Base-by-base conservation (phyloP, 2,329 filamentous ascomycete species). In the Pseudovirgaria hyperparasitica region DNA sequence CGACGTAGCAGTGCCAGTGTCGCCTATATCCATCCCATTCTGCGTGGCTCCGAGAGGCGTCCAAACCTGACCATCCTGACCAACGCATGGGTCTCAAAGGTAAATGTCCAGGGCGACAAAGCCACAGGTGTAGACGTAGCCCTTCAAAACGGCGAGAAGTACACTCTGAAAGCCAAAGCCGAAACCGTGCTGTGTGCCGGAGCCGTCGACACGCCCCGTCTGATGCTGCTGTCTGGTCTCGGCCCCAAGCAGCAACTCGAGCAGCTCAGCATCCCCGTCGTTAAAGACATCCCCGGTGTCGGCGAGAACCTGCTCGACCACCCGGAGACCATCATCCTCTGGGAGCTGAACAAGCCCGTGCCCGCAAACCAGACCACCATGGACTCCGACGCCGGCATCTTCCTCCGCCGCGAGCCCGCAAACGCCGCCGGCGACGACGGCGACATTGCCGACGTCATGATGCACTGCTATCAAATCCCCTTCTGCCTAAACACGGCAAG, bases 391-490 rank as follows among this genome's bases (percentile, higher is more conserved):
- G 82, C 82, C 3, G 82, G 81, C 37, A 79, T 90, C 48, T 92
- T 92, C 67, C 64, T 92, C 31, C 81, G 84, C 35, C 79, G 82
- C 33, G 75, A 92, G 55, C 50, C 65, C 9, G 63, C 71, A 41
- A 74, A 86, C 46, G 79, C 82, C 3, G 70, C 66, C 4, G 70
- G 70, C 30, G 59, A 60, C 2, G 82, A 92, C 41, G 78, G 78
- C 27, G 70, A 79, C 35, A 76, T 81, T 29, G 80, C 79, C 37
- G 85, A 93, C 48, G 60, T 92, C 45, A 92, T 92, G 85, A 90
- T 90, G 79, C 84, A 92, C 62, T 92, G 84, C 69, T 92, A 92
- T 63, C 85, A 92, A 58, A 92, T 92, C 40, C 84, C 84, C 28
- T 92, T 92, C 59, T 81, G 76, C 36, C 72, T 85, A 41, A 92